These are phyloP conservation scores for Coemansia sp. DNA, from an alignment of 192 early-diverging fungal genomes.

Conservation along the genomic window DNA sequence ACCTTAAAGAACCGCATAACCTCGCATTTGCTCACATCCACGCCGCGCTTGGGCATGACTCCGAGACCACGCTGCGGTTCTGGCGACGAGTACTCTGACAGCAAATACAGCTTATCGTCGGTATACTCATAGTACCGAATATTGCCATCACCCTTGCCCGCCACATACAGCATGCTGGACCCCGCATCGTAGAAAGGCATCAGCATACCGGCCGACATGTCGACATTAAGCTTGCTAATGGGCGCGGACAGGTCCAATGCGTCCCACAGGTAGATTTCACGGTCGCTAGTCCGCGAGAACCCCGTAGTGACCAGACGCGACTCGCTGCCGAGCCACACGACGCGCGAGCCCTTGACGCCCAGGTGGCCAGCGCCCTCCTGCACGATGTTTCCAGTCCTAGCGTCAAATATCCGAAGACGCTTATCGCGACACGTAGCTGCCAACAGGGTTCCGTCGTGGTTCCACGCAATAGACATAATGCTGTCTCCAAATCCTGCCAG, in stretches of 20 bases:
- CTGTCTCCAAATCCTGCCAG: slow-evolving; percentile 87
- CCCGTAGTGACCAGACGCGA: slow-evolving; percentile 89
- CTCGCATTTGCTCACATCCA: slow-evolving; percentile 85
- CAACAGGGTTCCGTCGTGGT: slow-evolving; percentile 79
- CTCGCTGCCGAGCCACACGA: slow-evolving; percentile 82
- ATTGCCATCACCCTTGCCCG: slow-evolving; percentile 98
- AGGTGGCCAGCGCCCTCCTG: slow-evolving; percentile 83
- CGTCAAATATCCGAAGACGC: slow-evolving; percentile 92
- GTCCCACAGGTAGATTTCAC: slow-evolving; percentile 95
- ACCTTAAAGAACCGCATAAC: slow-evolving; percentile 95
- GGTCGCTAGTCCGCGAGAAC: slow-evolving; percentile 89
- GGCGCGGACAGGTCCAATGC: slow-evolving; percentile 66
- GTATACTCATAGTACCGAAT: slow-evolving; percentile 99
- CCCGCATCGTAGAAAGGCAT: slow-evolving; percentile 97
- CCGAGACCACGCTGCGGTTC: slow-evolving; percentile 94
- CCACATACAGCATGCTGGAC: slow-evolving; percentile 89
- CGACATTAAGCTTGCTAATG: slow-evolving; percentile 74
- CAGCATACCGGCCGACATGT: slow-evolving; percentile 91
- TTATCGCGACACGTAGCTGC: slow-evolving; percentile 97
- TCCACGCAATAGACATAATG: slow-evolving; percentile 91
- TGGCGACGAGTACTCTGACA: slow-evolving; percentile 87
- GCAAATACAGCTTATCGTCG: slow-evolving; percentile 84
- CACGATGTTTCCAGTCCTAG: slow-evolving; percentile 77
- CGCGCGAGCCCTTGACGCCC: slow-evolving; percentile 96
- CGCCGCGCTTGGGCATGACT: slow-evolving; percentile 91